Conservation (phyloP, 768 basidiomycete species). For the Boletus vinaceobasis region DNA sequence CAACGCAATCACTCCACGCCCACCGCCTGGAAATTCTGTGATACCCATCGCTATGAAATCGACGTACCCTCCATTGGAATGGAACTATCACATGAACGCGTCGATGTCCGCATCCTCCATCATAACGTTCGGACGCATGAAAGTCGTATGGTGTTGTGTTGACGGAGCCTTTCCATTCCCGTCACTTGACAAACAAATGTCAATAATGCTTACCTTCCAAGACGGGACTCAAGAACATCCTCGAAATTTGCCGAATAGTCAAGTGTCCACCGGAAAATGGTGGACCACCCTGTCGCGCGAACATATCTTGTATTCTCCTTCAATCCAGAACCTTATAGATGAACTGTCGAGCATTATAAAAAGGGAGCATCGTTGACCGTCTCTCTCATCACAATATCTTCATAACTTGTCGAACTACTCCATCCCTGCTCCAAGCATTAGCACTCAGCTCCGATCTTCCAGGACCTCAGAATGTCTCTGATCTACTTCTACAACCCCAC, state of each 20-base stretch:
- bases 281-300: neutral
- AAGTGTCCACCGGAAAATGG: neutral
- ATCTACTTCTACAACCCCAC: neutral
- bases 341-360: conserved; percentile 1
- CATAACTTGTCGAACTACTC: neutral
- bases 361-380: neutral
- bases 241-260: conserved; percentile 6
- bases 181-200: neutral
- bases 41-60: conserved; percentile 47
- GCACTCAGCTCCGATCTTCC: too few species aligned
- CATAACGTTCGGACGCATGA: neutral
- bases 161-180: too few species aligned
- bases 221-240: conserved; percentile 4
- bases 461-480: neutral
- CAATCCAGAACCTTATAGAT: conserved; percentile 7
- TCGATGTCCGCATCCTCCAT: conserved; percentile 18
- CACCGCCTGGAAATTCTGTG: conserved; percentile 47
- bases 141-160: too few species aligned
- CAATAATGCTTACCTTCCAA: conserved; percentile 3
- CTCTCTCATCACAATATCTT: neutral
- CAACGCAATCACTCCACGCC: conserved; percentile 73
- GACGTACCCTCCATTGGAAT: conserved; percentile 45
- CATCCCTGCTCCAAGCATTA: neutral
- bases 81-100: conserved; percentile 59
- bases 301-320: neutral